Evolutionary conservation across 352 stramenopile genomes (phyloP).

Genomic region (Globisporangium takayamanum): DNA sequence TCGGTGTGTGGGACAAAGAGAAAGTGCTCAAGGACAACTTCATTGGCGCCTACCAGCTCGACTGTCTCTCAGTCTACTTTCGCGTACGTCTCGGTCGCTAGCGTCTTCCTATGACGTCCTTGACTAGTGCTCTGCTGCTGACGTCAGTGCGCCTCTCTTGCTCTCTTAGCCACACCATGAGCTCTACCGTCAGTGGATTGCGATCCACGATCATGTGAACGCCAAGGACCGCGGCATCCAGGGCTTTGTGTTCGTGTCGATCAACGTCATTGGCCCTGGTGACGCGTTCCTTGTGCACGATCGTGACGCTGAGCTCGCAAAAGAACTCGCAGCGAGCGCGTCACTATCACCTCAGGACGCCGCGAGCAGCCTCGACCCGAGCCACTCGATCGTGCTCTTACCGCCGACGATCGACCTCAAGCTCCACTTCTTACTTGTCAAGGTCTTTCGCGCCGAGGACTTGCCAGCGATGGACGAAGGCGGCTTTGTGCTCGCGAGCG

Average conservation of each 20-base stretch:
- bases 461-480: constrained; percentile 73
- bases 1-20: constrained; percentile 74
- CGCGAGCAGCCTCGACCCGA: constrained; percentile 11
- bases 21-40: constrained; percentile 65
- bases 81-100: constrained; percentile 24
- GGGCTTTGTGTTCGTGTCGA: constrained; percentile 61
- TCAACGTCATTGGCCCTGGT: constrained; percentile 64
- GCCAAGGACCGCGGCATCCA: constrained; percentile 81
- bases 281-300: constrained; percentile 64
- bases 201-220: constrained; percentile 85
- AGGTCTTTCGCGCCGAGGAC: constrained; percentile 72
- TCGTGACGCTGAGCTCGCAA: constrained; percentile 55
- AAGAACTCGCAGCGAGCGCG: constrained; percentile 28
- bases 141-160: not conserved
- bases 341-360: not conserved
- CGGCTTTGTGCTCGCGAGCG: constrained; percentile 34
- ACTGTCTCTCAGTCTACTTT: constrained; percentile 69
- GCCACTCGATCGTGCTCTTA: constrained; percentile 50
- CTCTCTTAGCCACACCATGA: constrained; percentile 64
- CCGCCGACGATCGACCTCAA: constrained; percentile 72
- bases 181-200: constrained; percentile 87
- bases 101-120: not conserved
- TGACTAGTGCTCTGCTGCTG: not conserved
- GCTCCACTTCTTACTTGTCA: constrained; percentile 75
- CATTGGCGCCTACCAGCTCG: constrained; percentile 83